Evolutionary conservation across 1,139 yeast genomes (phyloP).

Genomic region (Magnusiomyces sp.): DNA sequence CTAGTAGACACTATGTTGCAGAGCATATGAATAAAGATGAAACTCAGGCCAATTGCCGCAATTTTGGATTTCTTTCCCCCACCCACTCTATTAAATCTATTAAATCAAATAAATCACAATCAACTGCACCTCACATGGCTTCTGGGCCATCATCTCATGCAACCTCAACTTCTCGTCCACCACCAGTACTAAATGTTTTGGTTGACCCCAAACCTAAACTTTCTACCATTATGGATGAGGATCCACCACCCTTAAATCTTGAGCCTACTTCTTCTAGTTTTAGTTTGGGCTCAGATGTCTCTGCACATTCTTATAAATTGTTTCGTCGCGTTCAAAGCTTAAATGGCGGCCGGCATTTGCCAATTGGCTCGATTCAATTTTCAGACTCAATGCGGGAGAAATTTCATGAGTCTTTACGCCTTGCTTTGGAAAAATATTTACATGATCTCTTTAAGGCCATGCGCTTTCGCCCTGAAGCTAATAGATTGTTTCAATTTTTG

Average conservation of each 20-base stretch:
- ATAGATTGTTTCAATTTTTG: constrained; percentile 72
- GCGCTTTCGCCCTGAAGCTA: constrained; percentile 71
- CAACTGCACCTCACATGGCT: background rate
- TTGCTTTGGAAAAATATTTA: constrained; percentile 40
- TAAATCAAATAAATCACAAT: background rate
- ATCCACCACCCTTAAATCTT: background rate
- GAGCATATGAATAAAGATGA: constrained; percentile 1
- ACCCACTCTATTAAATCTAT: background rate
- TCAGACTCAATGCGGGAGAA: constrained; percentile 12
- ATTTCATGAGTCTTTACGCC: constrained; percentile 32
- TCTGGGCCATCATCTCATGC: background rate
- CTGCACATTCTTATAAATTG: background rate
- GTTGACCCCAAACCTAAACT: background rate
- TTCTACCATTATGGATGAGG: constrained; percentile 2
- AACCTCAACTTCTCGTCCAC: background rate
- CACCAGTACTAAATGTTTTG: background rate
- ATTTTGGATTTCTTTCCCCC: background rate
- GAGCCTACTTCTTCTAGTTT: background rate
- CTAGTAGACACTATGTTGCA: constrained; percentile 19
- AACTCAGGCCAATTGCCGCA: background rate
- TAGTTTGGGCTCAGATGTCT: constrained; percentile 1
- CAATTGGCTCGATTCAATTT: too few species aligned
- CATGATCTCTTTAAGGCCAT: constrained; percentile 50
- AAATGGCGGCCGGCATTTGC: too few species aligned
- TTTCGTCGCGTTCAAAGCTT: background rate